Percentiles rank a stretch among this genome's conserved stretches.
phyloP scores from a whole-genome alignment of 768 basidiomycete genomes.

The Calocybe cyanea region DNA sequence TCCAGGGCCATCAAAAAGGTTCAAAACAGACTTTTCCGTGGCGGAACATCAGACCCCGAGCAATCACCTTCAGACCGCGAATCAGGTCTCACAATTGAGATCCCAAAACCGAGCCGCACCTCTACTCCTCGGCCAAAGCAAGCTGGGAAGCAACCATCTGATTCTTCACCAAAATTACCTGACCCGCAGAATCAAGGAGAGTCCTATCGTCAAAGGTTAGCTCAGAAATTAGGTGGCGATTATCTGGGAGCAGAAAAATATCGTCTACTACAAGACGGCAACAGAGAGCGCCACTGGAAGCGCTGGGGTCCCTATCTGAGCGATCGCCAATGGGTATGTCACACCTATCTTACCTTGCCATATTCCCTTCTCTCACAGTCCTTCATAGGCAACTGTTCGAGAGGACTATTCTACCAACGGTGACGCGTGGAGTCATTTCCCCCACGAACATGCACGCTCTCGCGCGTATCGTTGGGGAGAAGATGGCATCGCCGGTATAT shows the following conservation, averaged over 20 bases:
- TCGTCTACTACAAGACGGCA: constrained; percentile 80
- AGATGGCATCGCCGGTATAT: constrained; percentile 95
- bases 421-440: constrained; percentile 94
- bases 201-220: constrained; percentile 63
- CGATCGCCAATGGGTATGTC: constrained; percentile 93
- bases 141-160: constrained; percentile 28
- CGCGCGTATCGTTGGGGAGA: constrained; percentile 99
- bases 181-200: constrained; percentile 17
- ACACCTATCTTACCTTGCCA: constrained; percentile 1
- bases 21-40: constrained; percentile 68
- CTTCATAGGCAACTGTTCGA: constrained; percentile 84
- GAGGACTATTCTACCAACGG: constrained; percentile 98
- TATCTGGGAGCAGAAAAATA: constrained; percentile 83
- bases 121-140: constrained; percentile 45
- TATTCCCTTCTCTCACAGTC: not conserved
- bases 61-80: constrained; percentile 18
- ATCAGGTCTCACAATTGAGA: constrained; percentile 59
- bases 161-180: constrained; percentile 29
- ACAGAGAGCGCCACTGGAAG: constrained; percentile 90
- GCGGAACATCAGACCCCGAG: constrained; percentile 25
- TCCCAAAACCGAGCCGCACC: constrained; percentile 50
- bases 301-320: constrained; percentile 97
- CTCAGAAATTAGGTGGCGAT: constrained; percentile 56
- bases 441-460: constrained; percentile 88
- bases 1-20: constrained; percentile 53